Base-by-base conservation (phyloP, 805 yeast species). In the Candida caryicola region DNA sequence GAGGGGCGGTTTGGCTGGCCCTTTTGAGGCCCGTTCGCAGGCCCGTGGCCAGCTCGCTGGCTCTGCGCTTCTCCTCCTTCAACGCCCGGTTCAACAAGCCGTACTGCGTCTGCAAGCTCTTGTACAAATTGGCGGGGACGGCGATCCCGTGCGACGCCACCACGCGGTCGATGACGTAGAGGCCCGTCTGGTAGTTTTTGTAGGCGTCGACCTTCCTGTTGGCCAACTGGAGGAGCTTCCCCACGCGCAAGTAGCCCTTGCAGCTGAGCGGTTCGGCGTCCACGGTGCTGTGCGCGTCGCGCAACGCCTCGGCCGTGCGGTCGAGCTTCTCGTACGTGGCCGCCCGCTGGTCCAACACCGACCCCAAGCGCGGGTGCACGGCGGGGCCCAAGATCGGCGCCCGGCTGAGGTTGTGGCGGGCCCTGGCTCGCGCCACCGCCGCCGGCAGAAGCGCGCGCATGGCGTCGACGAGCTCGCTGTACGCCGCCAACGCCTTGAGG, bases 171-270 rank as follows among this genome's bases (percentile, higher is more conserved):
- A 75, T 62, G n/a, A 48, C 52, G 33, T 57, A 54, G 2, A 70
- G 31, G 0, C 79, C 80, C 19, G 46, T 41, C 34, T 64, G 66
- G 36, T 64, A 55, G 1, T 50, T 47, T 27, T 58, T 55, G 42
- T 61, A 64, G 2, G 78, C 72, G 14, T 66, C 69, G 1, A 46
- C 19, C 2, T 60, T 50, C 15, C 59, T 47, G 1, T 56, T 55
- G 28, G 50, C 38, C 7, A 41, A 36, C 17, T 43, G 10, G 16
- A 62, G 49, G 3, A 73, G 43, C 46, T 74, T 76, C 2, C 70
- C 66, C 3, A 57, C 52, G 25, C 81, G 48, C 26, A 76, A 53
- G 44, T 75, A 74, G 1, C 77, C 78, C 49, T 73, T 75, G 51
- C 76, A 71, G 13, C 72, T 61, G 17, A 67, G 46, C 0, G 78